Evolutionary conservation across 2,329 filamentous ascomycete species (phyloP), one percentile per base, ranked within the genome.

Genomic region (Daldinia sp.): DNA sequence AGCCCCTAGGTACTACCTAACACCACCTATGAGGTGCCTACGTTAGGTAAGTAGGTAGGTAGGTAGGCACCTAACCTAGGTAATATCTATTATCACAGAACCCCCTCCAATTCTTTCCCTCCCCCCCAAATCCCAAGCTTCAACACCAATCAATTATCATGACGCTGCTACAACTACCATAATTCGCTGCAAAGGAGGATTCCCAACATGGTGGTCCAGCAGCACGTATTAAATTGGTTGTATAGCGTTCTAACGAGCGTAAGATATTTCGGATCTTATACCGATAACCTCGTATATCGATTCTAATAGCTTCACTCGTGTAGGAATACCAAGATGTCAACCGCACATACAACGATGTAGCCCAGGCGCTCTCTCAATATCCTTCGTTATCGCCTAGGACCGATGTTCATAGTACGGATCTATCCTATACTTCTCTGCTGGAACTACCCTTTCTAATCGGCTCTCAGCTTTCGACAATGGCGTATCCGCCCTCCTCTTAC

Each of bases 291-390:
- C 21, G 11, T 30, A 17, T 48, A 27, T 25, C n/a, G 8, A 34
- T 57, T 50, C 52, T 56, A 61, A 61, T 37, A 37, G 49, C 59
- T 43, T 56, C 29, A 25, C 32, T 41, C 17, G 56, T 27, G 21
- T 77, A 98, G 92, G 93, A 96, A 85, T 98, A 99, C 76, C 88
- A 89, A 76, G 92, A 98, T 80, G 90, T 96, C 61, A 96, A 94
- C 75, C 90, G 93, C 64, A 93, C 94, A 55, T 98, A 98, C 80
- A 91, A 91, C 76, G 94, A 98, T 78, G 89, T 96, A 70, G 94
- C 92, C 66, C 90, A 93, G 74, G 87, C 89, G 25, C 87, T 99
- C 54, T 86, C 91, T 29, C 86, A 90, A 70, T 93, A 93, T 74
- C 87, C 93, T 6, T 90, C 92, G 1, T 83, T 99, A 19, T 86